Evolutionary conservation across 1,139 yeast genomes (phyloP).

Genomic region (Arxiozyma slooffiae): DNA sequence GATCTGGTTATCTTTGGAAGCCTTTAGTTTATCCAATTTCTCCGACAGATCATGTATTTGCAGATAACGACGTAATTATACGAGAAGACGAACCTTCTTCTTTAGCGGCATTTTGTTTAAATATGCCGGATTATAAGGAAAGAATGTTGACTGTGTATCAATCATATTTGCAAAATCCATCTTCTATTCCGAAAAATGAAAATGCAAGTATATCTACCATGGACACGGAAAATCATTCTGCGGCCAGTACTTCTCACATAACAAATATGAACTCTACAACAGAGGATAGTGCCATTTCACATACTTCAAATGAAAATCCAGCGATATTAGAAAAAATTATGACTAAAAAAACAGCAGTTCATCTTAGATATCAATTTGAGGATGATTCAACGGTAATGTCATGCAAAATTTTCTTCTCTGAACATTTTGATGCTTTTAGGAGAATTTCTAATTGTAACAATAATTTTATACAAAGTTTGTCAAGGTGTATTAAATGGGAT

Average conservation of each 20-base stretch:
- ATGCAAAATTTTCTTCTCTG: slow-evolving; percentile 90
- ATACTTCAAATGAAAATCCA: slow-evolving; percentile 1
- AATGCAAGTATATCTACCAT: neutral
- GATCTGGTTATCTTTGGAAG: slow-evolving; percentile 93
- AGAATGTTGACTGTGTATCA: slow-evolving; percentile 35
- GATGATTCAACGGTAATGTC: slow-evolving; percentile 78
- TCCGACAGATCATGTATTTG: slow-evolving; percentile 80
- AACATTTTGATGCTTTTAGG: slow-evolving; percentile 91
- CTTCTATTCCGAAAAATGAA: neutral
- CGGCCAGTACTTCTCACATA: neutral
- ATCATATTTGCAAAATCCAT: neutral
- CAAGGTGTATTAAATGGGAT: slow-evolving; percentile 93
- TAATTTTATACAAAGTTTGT: slow-evolving; percentile 74
- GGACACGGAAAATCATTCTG: neutral
- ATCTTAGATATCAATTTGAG: slow-evolving; percentile 80
- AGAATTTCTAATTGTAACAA: slow-evolving; percentile 71
- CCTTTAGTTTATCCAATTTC: slow-evolving; percentile 77
- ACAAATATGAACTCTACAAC: neutral
- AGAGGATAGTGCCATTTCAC: neutral
- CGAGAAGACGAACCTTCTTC: slow-evolving; percentile 97
- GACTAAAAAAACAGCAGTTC: slow-evolving; percentile 78
- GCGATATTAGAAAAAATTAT: slow-evolving; percentile 35
- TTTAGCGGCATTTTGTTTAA: slow-evolving; percentile 81
- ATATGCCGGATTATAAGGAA: slow-evolving; percentile 70
- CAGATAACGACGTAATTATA: slow-evolving; percentile 87